Base-by-base conservation (phyloP, 768 basidiomycete genomes). In the Rhodocollybia butyracea region DNA sequence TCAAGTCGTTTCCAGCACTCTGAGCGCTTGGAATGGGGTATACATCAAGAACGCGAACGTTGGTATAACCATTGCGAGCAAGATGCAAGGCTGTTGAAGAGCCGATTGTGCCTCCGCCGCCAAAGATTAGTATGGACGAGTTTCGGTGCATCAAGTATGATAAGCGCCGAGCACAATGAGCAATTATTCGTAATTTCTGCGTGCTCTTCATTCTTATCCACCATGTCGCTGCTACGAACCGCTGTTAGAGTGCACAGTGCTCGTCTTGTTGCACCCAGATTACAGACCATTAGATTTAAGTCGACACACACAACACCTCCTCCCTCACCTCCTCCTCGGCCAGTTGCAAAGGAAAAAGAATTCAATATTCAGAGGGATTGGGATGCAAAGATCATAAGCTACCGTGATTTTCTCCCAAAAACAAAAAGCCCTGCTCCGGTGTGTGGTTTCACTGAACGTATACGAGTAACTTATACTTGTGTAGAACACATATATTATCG, bases 351-450 rank as follows among this genome's bases (percentile, higher is more conserved):
- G 52, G 56, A 72, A 55, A 56, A 64, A 24, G 68, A 79, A 46
- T 65, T 60, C 22, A 59, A 66, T 15, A 71, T 80, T 54, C 72
- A 75, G 59, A 74, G 80, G 59, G 89, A 92, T 61, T 96, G 94
- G 94, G 84, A 81, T 61, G 79, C 85, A 15, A 83, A 81, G 39
- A 73, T 84, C 22, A 70, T 97, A 51, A 76, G 79, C 1, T 98
- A 96, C 66, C 88, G 88, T 31, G 83, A 92, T 59, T 72, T 98
- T 30, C 88, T 96, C 64, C 85, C 86, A 2, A 83, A 80, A 60
- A 93, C 92, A 0, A 69, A 84, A 61, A 86, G 82, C 61, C 96
- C 96, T 3, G 82, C 84, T 52, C 69, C 78, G 2, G 90, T 90
- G 61, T 26, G 32, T 60, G 31, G 3, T n/a, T 36, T 54, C 41